Evolutionary conservation across 2,329 filamentous ascomycete genomes (phyloP), one percentile per base, ranked within the genome.

Genomic region (Penicillium sp.): DNA sequence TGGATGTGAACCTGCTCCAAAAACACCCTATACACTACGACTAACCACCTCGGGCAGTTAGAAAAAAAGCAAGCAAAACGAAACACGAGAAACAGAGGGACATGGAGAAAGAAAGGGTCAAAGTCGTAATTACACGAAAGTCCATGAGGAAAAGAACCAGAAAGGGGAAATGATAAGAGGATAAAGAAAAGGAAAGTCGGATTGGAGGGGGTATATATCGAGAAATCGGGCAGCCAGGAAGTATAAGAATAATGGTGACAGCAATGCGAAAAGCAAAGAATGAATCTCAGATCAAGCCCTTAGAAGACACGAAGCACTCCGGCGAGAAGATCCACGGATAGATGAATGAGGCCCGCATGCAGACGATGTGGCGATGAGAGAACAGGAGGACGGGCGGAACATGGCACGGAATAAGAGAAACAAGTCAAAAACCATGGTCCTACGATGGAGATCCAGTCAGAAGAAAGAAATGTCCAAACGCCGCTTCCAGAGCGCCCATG

Each of bases 171-270:
- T 37, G 51, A 49, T 49, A 58, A 57, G 33, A 40, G 45, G 19
- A 42, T 41, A 46, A 35, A 52, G 38, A 41, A 43, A 58, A 50
- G n/a, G 49, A 33, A 44, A 50, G n/a, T 61, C 48, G 57, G 59
- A 63, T 61, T 45, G 47, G 40, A 51, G 41, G 47, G 61, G 63
- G 63, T 64, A 64, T 65, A 64, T 63, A 60, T 49, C 53, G 56
- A 53, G 38, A 56, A 55, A 59, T 45, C 40, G 43, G 43, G 38
- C 47, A 43, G 50, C 37, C 35, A 41, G 30, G 30, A 31, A 41
- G 22, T 41, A 35, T 45, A 38, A 35, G 44, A 45, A 60, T 57
- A 57, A 55, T 45, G 10, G 41, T 45, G 53, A 51, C 53, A 62
- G 50, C 43, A 55, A 56, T 44, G 43, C 33, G 30, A 31, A 40